phyloP scores from a whole-genome alignment of 177 flowering plant species.

The Vitis hybrid region DNA sequence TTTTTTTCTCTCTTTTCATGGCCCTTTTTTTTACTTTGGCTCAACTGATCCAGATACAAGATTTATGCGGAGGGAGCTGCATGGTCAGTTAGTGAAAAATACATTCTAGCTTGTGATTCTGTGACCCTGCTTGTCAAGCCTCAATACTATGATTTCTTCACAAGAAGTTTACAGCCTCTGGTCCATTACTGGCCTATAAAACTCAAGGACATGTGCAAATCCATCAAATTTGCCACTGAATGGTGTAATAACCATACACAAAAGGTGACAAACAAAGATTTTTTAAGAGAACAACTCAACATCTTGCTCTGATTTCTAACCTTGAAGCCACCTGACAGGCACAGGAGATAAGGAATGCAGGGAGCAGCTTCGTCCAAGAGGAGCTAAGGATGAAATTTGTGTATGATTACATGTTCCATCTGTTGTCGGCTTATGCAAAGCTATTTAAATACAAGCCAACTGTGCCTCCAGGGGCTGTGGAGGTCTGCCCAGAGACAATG shows the following conservation, averaged over 20 bases:
- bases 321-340: not conserved
- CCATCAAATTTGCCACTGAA: conserved; percentile 31
- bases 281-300: not conserved
- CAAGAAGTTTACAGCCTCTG: conserved; percentile 42
- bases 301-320: too few species aligned
- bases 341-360: not conserved
- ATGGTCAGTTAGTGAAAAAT: conserved; percentile 55
- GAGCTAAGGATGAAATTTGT: conserved; percentile 3
- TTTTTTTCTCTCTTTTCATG: not conserved
- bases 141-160: conserved; percentile 42
- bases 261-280: conserved; percentile 6
- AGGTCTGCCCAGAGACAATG: conserved; percentile 3
- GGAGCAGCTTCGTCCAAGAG: not conserved
- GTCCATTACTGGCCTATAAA: conserved; percentile 54
- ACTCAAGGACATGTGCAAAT: conserved; percentile 12
- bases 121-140: conserved; percentile 31
- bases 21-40: too few species aligned
- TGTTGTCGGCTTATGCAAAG: conserved; percentile 2
- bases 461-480: conserved; percentile 2
- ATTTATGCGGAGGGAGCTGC: conserved; percentile 36
- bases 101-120: conserved; percentile 46
- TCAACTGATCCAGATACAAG: conserved; percentile 13
- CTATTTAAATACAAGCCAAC: conserved; percentile 1
- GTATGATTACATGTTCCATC: conserved; percentile 9
- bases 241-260: conserved; percentile 33